These are phyloP conservation scores for Trichophyton schoenleinii DNA, from an alignment of 2,329 filamentous ascomycete genomes.

Conservation along the genomic window DNA sequence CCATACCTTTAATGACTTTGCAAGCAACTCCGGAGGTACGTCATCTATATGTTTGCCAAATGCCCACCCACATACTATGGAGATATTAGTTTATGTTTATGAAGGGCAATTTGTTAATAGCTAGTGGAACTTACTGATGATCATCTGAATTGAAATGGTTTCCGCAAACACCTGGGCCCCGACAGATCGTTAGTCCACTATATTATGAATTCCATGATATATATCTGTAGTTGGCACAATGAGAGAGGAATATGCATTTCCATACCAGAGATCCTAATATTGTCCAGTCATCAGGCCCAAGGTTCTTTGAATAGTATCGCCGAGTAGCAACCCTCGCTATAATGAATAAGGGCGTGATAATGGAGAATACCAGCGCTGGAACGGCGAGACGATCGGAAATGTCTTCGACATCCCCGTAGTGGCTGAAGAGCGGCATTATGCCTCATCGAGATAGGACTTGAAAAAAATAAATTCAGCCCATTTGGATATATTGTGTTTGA, in stretches of 20 bases:
- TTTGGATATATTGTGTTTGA: neutral
- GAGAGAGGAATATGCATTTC: neutral
- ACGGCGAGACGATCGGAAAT: slow-evolving; percentile 13
- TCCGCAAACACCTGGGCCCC: slow-evolving; percentile 14
- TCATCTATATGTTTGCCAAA: slow-evolving; percentile 16
- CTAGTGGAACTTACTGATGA: slow-evolving; percentile 10
- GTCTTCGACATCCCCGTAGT: slow-evolving; percentile 17
- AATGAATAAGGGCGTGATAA: slow-evolving; percentile 15
- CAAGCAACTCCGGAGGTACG: slow-evolving; percentile 8
- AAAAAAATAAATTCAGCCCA: neutral
- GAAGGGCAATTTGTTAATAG: neutral
- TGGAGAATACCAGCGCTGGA: slow-evolving; percentile 15
- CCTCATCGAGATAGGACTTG: neutral
- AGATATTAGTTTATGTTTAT: neutral
- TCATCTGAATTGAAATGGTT: slow-evolving; percentile 16
- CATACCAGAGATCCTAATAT: neutral
- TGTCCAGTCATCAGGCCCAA: slow-evolving; percentile 14
- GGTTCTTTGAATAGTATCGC: slow-evolving; percentile 10
- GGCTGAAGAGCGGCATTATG: slow-evolving; percentile 16
- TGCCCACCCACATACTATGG: slow-evolving; percentile 14
- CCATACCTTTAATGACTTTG: slow-evolving; percentile 13
- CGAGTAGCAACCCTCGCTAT: slow-evolving; percentile 13
- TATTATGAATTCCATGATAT: neutral
- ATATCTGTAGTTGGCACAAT: too few species aligned
- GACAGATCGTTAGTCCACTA: neutral